Evolutionary conservation across 805 yeast genomes (phyloP).

Genomic region (Zygosaccharomyces rouxii): DNA sequence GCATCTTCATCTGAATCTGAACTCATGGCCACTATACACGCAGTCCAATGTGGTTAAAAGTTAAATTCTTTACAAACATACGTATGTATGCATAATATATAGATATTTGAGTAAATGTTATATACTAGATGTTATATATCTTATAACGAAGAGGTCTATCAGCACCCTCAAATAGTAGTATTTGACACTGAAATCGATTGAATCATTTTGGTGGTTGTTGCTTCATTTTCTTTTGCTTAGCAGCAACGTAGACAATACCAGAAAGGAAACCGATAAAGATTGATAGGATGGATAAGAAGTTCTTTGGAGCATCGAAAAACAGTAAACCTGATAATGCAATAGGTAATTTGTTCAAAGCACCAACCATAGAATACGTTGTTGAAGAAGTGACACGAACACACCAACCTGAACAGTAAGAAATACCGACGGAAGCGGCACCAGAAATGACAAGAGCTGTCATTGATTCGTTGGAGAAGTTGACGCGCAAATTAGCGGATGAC

Average conservation of each 20-base stretch:
- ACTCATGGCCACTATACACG: background rate
- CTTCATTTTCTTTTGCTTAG: conserved; percentile 79
- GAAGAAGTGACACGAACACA: conserved; percentile 98
- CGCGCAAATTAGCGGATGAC: conserved; percentile 70
- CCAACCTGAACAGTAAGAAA: conserved; percentile 99
- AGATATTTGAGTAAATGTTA: background rate
- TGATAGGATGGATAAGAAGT: conserved; percentile 86
- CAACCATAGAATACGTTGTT: conserved; percentile 98
- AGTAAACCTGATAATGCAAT: conserved; percentile 92
- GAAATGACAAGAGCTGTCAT: conserved; percentile 82
- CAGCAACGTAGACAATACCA: conserved; percentile 92
- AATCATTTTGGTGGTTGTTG: conserved; percentile 12
- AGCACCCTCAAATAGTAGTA: background rate
- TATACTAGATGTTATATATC: background rate
- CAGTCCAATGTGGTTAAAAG: too few relatives aligned
- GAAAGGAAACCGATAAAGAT: conserved; percentile 91
- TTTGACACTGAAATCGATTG: background rate
- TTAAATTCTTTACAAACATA: background rate
- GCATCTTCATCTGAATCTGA: background rate
- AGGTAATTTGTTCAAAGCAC: conserved; percentile 97
- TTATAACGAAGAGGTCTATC: conserved; percentile 1
- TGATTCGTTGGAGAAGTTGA: conserved; percentile 71
- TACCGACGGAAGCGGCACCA: conserved; percentile 93
- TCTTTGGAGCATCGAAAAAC: conserved; percentile 92
- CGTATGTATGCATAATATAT: background rate